These are phyloP conservation scores for Boletus insuetus DNA, from an alignment of 768 basidiomycete genomes.

Conservation along the genomic window DNA sequence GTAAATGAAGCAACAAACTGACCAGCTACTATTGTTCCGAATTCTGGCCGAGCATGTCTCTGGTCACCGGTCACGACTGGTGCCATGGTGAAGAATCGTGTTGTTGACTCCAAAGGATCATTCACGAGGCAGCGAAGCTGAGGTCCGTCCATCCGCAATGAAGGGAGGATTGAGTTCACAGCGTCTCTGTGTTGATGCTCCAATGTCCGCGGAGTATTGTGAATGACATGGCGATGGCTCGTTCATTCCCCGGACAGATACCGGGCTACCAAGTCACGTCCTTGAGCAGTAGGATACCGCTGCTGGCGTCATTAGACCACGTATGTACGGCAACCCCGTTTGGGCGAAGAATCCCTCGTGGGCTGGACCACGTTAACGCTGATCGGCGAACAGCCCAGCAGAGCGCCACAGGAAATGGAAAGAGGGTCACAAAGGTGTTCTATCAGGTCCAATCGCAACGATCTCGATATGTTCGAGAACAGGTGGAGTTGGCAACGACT, in stretches of 20 bases:
- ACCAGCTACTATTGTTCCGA: too few species aligned
- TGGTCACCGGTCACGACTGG: too few species aligned
- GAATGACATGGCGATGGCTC: conserved; percentile 1
- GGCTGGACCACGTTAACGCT: conserved; percentile 2
- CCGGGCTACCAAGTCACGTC: conserved; percentile 5
- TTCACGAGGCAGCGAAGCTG: conserved; percentile 14
- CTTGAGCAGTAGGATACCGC: not conserved
- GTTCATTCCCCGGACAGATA: conserved; percentile 8
- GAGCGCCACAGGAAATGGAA: conserved; percentile 4
- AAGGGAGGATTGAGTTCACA: conserved; percentile 16
- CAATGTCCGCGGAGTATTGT: conserved; percentile 29
- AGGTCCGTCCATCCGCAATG: conserved; percentile 21
- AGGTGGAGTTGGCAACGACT: conserved; percentile 9
- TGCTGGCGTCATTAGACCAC: conserved; percentile 1
- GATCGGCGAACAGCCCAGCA: conserved; percentile 22
- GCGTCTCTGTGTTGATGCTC: conserved; percentile 3
- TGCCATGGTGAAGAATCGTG: too few species aligned
- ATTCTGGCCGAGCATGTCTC: too few species aligned
- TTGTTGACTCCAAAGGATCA: not conserved
- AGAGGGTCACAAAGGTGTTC: conserved; percentile 14
- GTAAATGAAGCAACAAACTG: too few species aligned
- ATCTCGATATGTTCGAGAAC: conserved; percentile 21
- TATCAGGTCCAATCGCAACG: conserved; percentile 24
- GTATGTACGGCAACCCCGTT: not conserved
- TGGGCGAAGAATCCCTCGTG: not conserved